Evolutionary conservation across 116 monocot genomes (phyloP).

Genomic region (Cymodocea nodosa): DNA sequence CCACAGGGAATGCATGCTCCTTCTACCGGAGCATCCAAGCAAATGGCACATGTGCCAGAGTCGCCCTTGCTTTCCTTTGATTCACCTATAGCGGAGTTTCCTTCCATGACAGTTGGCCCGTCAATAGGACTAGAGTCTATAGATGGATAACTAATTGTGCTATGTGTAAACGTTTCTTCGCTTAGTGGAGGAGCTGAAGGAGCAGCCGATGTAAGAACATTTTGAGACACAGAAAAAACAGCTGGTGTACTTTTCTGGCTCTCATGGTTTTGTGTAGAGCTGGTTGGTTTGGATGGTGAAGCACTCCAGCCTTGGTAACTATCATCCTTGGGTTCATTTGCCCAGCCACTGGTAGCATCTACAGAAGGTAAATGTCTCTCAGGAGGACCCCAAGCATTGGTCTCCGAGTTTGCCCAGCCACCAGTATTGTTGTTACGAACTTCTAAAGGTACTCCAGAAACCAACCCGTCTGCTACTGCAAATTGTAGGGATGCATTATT

Average conservation of each 20-base stretch:
- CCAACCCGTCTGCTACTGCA: slow-evolving; percentile 45
- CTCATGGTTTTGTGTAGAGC: too few species aligned
- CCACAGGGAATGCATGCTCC: slow-evolving; percentile 93
- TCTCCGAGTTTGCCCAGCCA: slow-evolving; percentile 3
- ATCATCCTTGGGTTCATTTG: too few species aligned
- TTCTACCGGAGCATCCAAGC: slow-evolving; percentile 68
- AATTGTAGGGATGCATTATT: slow-evolving; percentile 59
- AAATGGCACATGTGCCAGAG: slow-evolving; percentile 54
- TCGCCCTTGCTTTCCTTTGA: not conserved
- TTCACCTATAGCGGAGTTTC: not conserved
- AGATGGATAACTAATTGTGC: slow-evolving; percentile 46
- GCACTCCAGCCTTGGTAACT: too few species aligned
- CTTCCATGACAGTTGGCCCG: not conserved
- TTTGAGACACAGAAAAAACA: slow-evolving; percentile 9
- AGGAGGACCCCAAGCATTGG: slow-evolving; percentile 9
- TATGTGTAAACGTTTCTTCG: slow-evolving; percentile 19
- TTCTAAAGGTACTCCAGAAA: not conserved
- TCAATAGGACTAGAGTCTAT: slow-evolving; percentile 50
- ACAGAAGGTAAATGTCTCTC: not conserved
- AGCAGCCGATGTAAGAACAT: slow-evolving; percentile 9
- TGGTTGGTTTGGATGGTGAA: too few species aligned
- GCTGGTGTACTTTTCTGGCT: too few species aligned
- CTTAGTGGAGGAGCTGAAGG: slow-evolving; percentile 60
- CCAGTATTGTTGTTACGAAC: too few species aligned
- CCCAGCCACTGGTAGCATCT: too few species aligned